Evolutionary conservation across 805 yeast genomes (phyloP), one percentile per base, ranked within the genome.

Genomic region (Candida sithepensis): DNA sequence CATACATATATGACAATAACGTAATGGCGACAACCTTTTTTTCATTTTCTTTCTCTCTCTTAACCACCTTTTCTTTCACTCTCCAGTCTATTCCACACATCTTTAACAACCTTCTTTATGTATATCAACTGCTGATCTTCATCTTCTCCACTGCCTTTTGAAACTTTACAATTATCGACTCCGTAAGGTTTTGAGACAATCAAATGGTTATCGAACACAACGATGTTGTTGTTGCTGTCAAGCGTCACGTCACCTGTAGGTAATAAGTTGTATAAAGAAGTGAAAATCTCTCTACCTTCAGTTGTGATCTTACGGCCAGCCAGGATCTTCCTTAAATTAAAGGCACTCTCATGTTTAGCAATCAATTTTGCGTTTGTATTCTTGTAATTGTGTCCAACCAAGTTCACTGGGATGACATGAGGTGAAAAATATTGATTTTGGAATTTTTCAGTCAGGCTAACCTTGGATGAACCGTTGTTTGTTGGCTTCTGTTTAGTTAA

Each of bases 41-140:
- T n/a, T n/a, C n/a, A n/a, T n/a, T n/a, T n/a, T n/a, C n/a, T n/a
- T n/a, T n/a, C n/a, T n/a, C n/a, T n/a, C n/a, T n/a, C 28, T 61
- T 47, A 79, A 42, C 85, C 84, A 19, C 85, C 85, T 58, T 77
- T 80, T 52, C 71, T 70, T 44, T 70, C 72, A 20, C 60, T 52
- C 41, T 69, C 75, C 49, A 76, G 57, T 44, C 68, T 69, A 22
- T 64, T 63, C 77, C 81, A 75, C 13, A 74, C 75, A 43, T 73
- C 77, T 48, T 69, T 73, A 12, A 82, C 77, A 45, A 80, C 71
- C 54, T 73, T 76, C 53, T 70, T 70, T 10, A 82, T 60, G 42
- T 64, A 63, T 12, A 53, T 44, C 40, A 67, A 48, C 43, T 64
- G 68, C 19, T 60, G 60, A 39, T 65, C 64, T 39, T 53, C 56